A percentile compares a stretch with the other conserved stretches of the same genome.
These are phyloP conservation scores for Cyberlindnera americana DNA, from an alignment of 805 yeast species.

Conservation along the genomic window DNA sequence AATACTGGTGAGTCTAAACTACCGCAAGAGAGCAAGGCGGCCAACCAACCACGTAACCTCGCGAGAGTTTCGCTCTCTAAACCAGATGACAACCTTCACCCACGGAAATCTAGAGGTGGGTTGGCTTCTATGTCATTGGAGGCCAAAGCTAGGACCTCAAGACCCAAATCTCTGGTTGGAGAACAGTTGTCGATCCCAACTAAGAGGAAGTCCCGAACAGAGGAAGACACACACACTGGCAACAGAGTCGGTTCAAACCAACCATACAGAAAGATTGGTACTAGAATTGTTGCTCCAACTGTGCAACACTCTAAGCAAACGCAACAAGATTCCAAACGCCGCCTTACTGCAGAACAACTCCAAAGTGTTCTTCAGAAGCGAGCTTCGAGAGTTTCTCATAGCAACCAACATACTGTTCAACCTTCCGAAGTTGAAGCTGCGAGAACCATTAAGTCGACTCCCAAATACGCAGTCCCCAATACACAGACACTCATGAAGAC, in stretches of 20 bases:
- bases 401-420: neutral
- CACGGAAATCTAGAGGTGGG: constrained; percentile 22
- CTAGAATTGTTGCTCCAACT: constrained; percentile 24
- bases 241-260: constrained; percentile 7
- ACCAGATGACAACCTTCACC: constrained; percentile 18
- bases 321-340: constrained; percentile 25
- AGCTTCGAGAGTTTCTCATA: constrained; percentile 26
- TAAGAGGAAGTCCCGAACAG: constrained; percentile 22
- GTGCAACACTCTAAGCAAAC: constrained; percentile 14
- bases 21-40: neutral
- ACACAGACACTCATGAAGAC: constrained; percentile 31
- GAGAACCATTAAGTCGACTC: constrained; percentile 11
- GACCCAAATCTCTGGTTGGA: constrained; percentile 20
- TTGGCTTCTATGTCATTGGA: constrained; percentile 22
- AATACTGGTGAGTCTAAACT: constrained; percentile 8
- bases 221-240: constrained; percentile 15
- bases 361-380: constrained; percentile 22
- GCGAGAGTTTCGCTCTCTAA: constrained; percentile 25
- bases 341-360: constrained; percentile 25
- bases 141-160: constrained; percentile 12
- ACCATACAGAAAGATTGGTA: constrained; percentile 24
- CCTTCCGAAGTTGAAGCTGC: constrained; percentile 6
- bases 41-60: constrained; percentile 15
- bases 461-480: constrained; percentile 15
- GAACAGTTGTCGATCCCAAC: constrained; percentile 10